Percentiles rank a stretch among this genome's conserved stretches.
Conservation (phyloP, 495 filamentous ascomycete genomes). For the Lophiostoma macrostomum region DNA sequence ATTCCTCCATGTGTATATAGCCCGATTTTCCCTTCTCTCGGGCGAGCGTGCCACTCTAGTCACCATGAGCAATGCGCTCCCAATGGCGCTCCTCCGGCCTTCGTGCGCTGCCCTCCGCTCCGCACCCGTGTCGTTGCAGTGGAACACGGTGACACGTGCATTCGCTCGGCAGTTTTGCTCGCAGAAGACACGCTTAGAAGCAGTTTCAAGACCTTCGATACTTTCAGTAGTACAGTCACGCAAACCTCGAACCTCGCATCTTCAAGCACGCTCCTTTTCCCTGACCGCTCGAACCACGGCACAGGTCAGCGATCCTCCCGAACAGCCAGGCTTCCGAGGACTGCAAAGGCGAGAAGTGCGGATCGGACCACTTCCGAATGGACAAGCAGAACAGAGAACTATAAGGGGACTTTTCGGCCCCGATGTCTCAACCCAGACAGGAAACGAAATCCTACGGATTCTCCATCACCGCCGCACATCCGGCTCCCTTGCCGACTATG, state of each 20-base stretch:
- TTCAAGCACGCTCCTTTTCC: constrained; percentile 18
- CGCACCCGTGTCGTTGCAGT: constrained; percentile 10
- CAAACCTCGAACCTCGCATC: not conserved
- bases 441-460: constrained; percentile 63
- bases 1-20: not conserved
- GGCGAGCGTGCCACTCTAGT: not conserved
- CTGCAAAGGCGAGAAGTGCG: constrained; percentile 14
- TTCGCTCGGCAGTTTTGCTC: constrained; percentile 21
- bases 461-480: constrained; percentile 71
- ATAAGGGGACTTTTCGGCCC: constrained; percentile 63
- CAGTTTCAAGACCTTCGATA: not conserved
- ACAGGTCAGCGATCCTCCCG: not conserved
- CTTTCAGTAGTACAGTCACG: constrained; percentile 4
- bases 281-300: constrained; percentile 5
- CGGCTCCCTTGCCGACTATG: constrained; percentile 64
- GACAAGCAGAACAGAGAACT: constrained; percentile 33
- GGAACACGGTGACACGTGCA: constrained; percentile 21
- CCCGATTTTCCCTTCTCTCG: not conserved
- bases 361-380: constrained; percentile 24
- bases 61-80: constrained; percentile 40
- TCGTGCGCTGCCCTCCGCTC: constrained; percentile 29
- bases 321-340: not conserved
- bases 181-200: not conserved
- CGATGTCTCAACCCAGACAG: constrained; percentile 47
- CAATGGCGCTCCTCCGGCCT: constrained; percentile 32